Conservation (phyloP, 257 asterid species). For the Leonotis leonurus region DNA sequence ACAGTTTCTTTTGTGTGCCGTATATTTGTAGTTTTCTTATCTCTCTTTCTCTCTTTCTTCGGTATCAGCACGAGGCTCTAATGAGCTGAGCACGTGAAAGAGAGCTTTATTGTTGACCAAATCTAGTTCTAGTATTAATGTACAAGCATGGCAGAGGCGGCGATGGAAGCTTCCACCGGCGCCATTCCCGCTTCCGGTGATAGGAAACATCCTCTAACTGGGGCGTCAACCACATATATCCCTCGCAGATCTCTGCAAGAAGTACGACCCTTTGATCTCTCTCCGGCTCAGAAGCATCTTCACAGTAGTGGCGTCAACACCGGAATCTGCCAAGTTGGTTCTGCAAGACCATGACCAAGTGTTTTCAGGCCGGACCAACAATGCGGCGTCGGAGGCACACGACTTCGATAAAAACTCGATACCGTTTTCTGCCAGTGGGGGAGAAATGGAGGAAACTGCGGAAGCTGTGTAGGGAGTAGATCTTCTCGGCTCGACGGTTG, state of each 20-base stretch:
- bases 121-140: no score
- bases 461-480: neutral
- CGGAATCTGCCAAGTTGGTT: constrained; percentile 12
- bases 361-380: neutral
- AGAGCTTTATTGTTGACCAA: no score
- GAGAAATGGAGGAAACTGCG: neutral
- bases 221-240: constrained; percentile 17
- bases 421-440: neutral
- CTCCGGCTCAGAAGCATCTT: constrained; percentile 21
- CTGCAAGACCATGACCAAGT: constrained; percentile 23
- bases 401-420: neutral
- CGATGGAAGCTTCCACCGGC: constrained; percentile 21
- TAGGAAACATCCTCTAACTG: constrained; percentile 26
- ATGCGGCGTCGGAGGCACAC: neutral
- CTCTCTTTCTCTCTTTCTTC: no score
- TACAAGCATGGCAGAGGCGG: no score
- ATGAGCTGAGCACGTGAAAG: no score
- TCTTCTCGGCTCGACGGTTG: neutral
- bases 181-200: constrained; percentile 21
- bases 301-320: constrained; percentile 19
- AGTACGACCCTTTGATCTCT: constrained; percentile 33
- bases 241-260: constrained; percentile 22
- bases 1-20: no score
- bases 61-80: no score
- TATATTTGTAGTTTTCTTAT: no score